Evolutionary conservation across 768 basidiomycete species (phyloP).

Genomic region (Rhodosporidiobolus sp.): DNA sequence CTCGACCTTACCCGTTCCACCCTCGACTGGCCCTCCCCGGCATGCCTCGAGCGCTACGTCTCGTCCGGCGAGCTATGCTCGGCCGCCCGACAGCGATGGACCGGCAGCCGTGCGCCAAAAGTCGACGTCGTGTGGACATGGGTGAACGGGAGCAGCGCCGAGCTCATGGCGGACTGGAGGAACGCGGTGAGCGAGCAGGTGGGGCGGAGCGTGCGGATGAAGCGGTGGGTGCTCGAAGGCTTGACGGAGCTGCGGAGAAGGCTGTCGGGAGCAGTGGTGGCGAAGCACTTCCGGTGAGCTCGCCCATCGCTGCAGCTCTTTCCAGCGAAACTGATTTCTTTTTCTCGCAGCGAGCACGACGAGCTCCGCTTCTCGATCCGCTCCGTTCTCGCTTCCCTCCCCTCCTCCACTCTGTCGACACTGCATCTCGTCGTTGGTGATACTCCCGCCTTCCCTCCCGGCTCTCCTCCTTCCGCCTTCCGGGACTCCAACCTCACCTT

Average conservation of each 20-base stretch:
- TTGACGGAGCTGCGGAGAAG: neutral
- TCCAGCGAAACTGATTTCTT: neutral
- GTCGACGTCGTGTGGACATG: slow-evolving; percentile 41
- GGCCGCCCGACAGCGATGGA: slow-evolving; percentile 7
- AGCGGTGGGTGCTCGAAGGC: neutral
- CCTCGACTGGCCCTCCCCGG: neutral
- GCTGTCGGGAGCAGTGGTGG: neutral
- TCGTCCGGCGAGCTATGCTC: slow-evolving; percentile 27
- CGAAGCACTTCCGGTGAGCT: slow-evolving; percentile 31
- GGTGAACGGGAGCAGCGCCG: slow-evolving; percentile 40
- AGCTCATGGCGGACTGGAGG: slow-evolving; percentile 26
- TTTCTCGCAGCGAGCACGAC: slow-evolving; percentile 40
- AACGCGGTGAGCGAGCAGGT: neutral
- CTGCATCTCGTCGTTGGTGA: slow-evolving; percentile 42
- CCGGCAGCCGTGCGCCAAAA: neutral
- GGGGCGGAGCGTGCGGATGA: neutral
- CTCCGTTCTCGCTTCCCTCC: slow-evolving; percentile 34
- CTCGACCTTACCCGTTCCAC: slow-evolving; percentile 5
- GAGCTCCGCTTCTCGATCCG: slow-evolving; percentile 45
- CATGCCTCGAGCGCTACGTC: slow-evolving; percentile 14
- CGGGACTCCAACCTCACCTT: neutral
- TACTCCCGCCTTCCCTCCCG: slow-evolving; percentile 9
- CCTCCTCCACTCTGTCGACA: neutral
- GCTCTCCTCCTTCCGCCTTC: neutral
- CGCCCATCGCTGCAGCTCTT: neutral